Evolutionary conservation across 352 stramenopile genomes (phyloP).

Genomic region (Pythium rhizo-oryzae): DNA sequence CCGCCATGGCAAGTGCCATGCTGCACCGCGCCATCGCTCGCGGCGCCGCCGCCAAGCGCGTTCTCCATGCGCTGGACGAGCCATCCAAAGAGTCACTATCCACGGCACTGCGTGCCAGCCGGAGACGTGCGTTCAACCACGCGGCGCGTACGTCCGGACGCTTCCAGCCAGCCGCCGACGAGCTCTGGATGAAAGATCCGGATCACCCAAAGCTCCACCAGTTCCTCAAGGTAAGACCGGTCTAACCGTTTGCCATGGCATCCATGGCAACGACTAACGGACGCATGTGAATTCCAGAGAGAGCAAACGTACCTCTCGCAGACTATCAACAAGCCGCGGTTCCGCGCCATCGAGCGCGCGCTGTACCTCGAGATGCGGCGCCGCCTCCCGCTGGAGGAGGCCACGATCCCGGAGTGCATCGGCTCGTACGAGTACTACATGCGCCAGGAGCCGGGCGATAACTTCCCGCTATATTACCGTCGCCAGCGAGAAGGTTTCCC

Average conservation of each 20-base stretch:
- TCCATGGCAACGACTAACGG: background rate
- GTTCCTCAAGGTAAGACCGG: slow-evolving; percentile 57
- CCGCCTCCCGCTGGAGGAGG: slow-evolving; percentile 62
- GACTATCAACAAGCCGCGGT: slow-evolving; percentile 53
- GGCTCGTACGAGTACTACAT: slow-evolving; percentile 80
- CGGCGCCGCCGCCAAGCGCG: background rate
- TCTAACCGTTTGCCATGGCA: background rate
- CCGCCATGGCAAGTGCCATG: background rate
- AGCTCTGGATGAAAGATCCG: slow-evolving; percentile 55
- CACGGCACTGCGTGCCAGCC: background rate
- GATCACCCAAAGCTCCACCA: slow-evolving; percentile 47
- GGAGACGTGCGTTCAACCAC: background rate
- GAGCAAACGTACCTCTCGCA: slow-evolving; percentile 58
- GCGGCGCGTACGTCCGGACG: background rate
- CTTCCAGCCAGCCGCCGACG: slow-evolving; percentile 18
- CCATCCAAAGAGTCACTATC: background rate
- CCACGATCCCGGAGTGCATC: slow-evolving; percentile 75
- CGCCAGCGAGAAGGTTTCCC: slow-evolving; percentile 27
- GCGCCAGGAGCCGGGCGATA: slow-evolving; percentile 54
- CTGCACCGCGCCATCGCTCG: background rate
- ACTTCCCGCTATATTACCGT: slow-evolving; percentile 84
- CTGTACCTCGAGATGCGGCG: slow-evolving; percentile 72
- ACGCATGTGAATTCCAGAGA: slow-evolving; percentile 28
- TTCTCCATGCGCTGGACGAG: background rate
- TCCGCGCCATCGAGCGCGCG: slow-evolving; percentile 59